Base-by-base conservation (phyloP, 23 red algal genomes). In the Pyropia haitanensis region DNA sequence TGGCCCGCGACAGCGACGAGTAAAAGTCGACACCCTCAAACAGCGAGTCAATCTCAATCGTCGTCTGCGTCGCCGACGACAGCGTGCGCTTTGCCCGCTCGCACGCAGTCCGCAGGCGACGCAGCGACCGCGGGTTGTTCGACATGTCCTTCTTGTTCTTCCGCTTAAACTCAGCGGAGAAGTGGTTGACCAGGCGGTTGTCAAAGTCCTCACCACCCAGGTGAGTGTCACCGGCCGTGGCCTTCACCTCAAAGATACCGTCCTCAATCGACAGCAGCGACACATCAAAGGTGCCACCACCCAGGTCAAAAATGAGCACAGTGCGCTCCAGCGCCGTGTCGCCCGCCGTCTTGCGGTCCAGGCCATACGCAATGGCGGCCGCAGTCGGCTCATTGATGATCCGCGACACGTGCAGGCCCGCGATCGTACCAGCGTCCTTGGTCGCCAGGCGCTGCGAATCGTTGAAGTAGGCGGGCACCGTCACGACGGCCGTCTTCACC, bases 331-430 rank as follows among this genome's bases (percentile, higher is more conserved):
- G 58, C 21, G 70, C 71, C 57, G 86, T 71, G 60, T 90, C 63
- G 44, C 75, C 76, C 10, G 68, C 81, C 2, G 70, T 78, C 65
- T 95, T 95, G 51, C 84, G 75, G 67, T 96, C 92, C 27, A 98
- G 53, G 60, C 94, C 94, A 50, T 98, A 98, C 27, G 94, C 94
- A 70, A 98, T 98, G 67, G 94, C 94, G 1, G 94, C 94, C 52
- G 94, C 94, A 33, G 94, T 98, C 25, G 94, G 94, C 82, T 98
- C 94, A 56, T 98, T 98, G 69, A 98, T 98, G 64, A 98, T 98
- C 58, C 94, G 86, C 67, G 85, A 84, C 21, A 98, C 94, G 63
- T 98, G 91, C 60, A 98, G 78, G 0, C 94, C 94, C 0, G 85
- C 94, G 58, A 98, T 98, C 46, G 85, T 81, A 53, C 94, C 94